Conservation (phyloP, 1,139 yeast species). For the Lodderomyces beijingensis region DNA sequence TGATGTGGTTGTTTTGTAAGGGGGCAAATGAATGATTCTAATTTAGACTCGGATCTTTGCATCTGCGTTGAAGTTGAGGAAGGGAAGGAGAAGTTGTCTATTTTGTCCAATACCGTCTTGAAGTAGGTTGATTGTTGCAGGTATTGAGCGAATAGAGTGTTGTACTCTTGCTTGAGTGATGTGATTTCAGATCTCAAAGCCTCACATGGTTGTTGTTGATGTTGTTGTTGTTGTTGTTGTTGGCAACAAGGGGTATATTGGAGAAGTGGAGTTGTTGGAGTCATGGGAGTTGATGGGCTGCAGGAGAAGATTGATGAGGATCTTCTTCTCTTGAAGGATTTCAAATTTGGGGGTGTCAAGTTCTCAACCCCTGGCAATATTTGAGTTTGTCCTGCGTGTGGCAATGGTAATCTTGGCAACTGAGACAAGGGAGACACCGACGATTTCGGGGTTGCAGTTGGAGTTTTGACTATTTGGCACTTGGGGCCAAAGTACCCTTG, state of each 20-base stretch:
- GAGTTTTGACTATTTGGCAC: too few species aligned
- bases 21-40: too few species aligned
- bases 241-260: too few species aligned
- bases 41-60: too few species aligned
- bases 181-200: not conserved
- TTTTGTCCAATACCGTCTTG: not conserved
- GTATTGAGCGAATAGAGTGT: not conserved
- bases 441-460: not conserved
- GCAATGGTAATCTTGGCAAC: constrained; percentile 1
- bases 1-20: too few species aligned
- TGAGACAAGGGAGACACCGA: not conserved
- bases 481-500: not conserved
- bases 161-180: not conserved
- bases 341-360: too few species aligned
- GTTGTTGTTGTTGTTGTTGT: constrained; percentile 1
- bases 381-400: too few species aligned
- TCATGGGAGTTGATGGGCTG: constrained; percentile 1
- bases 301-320: too few species aligned
- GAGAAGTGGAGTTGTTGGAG: not conserved
- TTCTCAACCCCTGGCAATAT: too few species aligned
- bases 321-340: too few species aligned
- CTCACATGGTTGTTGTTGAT: not conserved
- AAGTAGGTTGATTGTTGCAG: not conserved
- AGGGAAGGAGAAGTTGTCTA: too few species aligned
- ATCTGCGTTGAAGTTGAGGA: too few species aligned